Base-by-base conservation (phyloP, 306 rosid species). In the Glycine soja region DNA sequence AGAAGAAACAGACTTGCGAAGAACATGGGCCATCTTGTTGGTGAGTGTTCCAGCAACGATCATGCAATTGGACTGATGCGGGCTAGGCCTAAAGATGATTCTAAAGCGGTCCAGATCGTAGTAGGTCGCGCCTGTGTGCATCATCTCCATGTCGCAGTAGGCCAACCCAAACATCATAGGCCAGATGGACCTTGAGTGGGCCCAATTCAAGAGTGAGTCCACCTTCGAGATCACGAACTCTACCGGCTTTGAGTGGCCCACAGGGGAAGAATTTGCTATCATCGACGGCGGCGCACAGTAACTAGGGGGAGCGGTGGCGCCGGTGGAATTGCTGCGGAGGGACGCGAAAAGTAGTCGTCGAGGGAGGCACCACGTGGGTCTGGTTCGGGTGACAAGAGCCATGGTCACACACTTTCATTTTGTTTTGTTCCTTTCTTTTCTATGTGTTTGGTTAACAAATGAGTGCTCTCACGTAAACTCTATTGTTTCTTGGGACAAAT, bases 11-110 rank as follows among this genome's bases (percentile, higher is more conserved):
- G 72, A 95, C 99, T 83, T 95, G 90, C 99, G 99, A 82, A 95
- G 98, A 11, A 98, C 97, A 0, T 98, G 99, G 19, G 98, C 99
- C 99, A 95, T 95, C 93, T 95, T 93, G 40, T 95, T 95, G 88
- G 98, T 93, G 70, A 95, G 99, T 54, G 99, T 95, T n/a, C 99
- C 99, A 8, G 98, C 97, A 8, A 95, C 98, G 61, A 95, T 95
- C 98, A 95, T 95, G 24, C 97, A 91, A 72, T 95, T 97, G 16
- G 98, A 95, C 74, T 95, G 98, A 54, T 98, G 89, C 3, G 99
- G 99, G 79, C 99, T 95, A 54, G 99, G 99, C 83, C 99, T 83
- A 85, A 95, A 95, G 81, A 95, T 93, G 83, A 95, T 86, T 0
- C 99, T 98, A 66, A 95, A 95, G 2, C 99, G 90, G 64, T 95